Evolutionary conservation across 306 rosid genomes (phyloP), one percentile per base, ranked within the genome.

Genomic region (Leucaena leucocephala): DNA sequence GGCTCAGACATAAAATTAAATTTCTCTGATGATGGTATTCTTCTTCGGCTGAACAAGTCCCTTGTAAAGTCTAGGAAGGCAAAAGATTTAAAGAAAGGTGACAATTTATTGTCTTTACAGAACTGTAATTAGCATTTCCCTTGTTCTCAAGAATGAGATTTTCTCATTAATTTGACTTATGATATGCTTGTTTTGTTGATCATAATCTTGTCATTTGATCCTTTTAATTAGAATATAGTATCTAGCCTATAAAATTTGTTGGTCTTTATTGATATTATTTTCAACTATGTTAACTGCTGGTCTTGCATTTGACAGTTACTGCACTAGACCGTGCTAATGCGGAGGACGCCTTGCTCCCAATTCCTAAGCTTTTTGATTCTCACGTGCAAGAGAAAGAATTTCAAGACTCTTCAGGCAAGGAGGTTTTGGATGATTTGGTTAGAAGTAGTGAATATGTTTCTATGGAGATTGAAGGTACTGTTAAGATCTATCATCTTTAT

Each of bases 261-360:
- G 52, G 49, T 76, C 57, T 42, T 50, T 34, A 16, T 57, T 15
- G 15, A 44, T 74, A 19, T 72, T 46, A 19, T 49, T 42, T 77
- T 62, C 73, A 66, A 64, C 66, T 15, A 69, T 72, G 49, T 83
- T 86, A 82, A 82, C 75, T 59, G 75, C 55, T 85, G 76, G 63
- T 83, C 68, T 75, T 75, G 84, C 82, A 74, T 87, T 75, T 69
- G 72, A 42, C 97, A 93, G 96, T 91, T 77, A 83, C 87, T 75
- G 94, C 92, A 54, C 87, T 93, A 66, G 99, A 93, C 81, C 90
- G 97, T 80, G 91, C 99, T 68, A 93, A 93, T 89, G 96, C 93
- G 14, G 96, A 91, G 86, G 99, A 93, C 76, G 99, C 99, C 36
- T 81, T 90, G 79, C 92, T 84, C 80, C 97, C 98, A 8, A 86